phyloP scores from a whole-genome alignment of 495 filamentous ascomycete species.

The Aspergillus sclerotioniger region DNA sequence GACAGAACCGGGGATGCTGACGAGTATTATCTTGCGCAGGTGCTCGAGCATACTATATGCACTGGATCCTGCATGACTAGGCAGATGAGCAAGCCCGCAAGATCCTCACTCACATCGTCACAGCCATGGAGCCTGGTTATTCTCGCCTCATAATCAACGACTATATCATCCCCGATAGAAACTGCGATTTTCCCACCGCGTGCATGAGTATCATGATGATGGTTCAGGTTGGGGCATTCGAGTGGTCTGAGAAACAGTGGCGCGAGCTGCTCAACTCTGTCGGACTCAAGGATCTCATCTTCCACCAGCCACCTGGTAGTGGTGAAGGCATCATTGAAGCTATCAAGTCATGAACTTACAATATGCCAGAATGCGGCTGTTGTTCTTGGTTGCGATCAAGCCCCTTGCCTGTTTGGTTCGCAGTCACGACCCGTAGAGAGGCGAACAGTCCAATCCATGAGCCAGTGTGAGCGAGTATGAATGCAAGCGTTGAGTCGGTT shows the following conservation, averaged over 20 bases:
- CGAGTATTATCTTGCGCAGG: conserved; percentile 26
- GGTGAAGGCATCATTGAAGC: conserved; percentile 21
- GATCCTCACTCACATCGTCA: conserved; percentile 38
- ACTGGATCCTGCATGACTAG: conserved; percentile 54
- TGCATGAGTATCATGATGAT: conserved; percentile 37
- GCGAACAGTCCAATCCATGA: not conserved
- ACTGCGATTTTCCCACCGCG: conserved; percentile 16
- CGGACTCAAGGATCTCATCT: conserved; percentile 22
- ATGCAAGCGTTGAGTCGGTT: not conserved
- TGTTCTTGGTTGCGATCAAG: no score
- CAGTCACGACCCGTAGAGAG: not conserved
- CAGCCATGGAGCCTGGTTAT: conserved; percentile 42
- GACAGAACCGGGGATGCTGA: conserved; percentile 24
- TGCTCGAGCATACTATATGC: conserved; percentile 49
- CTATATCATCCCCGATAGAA: conserved; percentile 32
- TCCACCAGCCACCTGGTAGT: conserved; percentile 18
- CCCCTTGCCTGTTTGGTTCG: no score
- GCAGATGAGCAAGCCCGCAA: conserved; percentile 33
- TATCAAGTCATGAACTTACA: conserved; percentile 7
- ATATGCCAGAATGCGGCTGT: no score
- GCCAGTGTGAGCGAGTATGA: not conserved
- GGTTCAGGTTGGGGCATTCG: conserved; percentile 21
- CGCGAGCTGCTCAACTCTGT: conserved; percentile 20
- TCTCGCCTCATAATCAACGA: conserved; percentile 41
- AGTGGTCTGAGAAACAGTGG: conserved; percentile 32